phyloP scores from a whole-genome alignment of 1,139 yeast genomes.

The Saccharomyces pastorianus region DNA sequence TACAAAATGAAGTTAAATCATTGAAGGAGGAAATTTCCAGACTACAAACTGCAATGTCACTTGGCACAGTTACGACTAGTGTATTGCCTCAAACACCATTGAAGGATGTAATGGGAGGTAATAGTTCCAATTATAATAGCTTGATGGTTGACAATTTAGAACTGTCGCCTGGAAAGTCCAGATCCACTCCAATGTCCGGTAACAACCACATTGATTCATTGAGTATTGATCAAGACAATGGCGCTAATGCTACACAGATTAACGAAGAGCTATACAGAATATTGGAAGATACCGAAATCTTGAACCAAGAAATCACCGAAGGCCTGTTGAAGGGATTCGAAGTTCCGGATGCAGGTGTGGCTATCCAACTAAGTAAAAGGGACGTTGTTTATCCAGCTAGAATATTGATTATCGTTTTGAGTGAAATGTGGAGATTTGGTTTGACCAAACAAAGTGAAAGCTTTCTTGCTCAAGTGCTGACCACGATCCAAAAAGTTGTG shows the following conservation, averaged over 20 bases:
- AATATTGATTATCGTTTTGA: constrained; percentile 79
- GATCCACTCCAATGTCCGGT: neutral
- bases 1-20: constrained; percentile 61
- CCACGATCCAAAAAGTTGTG: constrained; percentile 77
- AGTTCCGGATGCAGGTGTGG: constrained; percentile 79
- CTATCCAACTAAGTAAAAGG: constrained; percentile 73
- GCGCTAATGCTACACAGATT: constrained; percentile 33
- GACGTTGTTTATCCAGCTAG: constrained; percentile 96
- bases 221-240: neutral
- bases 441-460: constrained; percentile 87
- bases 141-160: neutral
- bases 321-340: constrained; percentile 84
- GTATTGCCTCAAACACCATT: constrained; percentile 22
- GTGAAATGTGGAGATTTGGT: constrained; percentile 98
- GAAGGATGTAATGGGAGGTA: constrained; percentile 9
- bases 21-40: constrained; percentile 58
- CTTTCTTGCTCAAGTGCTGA: constrained; percentile 81
- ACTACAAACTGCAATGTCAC: constrained; percentile 34
- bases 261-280: constrained; percentile 65
- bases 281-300: constrained; percentile 68
- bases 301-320: constrained; percentile 79
- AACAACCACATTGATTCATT: neutral
- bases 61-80: constrained; percentile 29
- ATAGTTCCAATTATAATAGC: neutral
- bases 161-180: neutral